Conservation (phyloP, 2,329 filamentous ascomycete genomes). For the Hypoxylon rubiginosum region DNA sequence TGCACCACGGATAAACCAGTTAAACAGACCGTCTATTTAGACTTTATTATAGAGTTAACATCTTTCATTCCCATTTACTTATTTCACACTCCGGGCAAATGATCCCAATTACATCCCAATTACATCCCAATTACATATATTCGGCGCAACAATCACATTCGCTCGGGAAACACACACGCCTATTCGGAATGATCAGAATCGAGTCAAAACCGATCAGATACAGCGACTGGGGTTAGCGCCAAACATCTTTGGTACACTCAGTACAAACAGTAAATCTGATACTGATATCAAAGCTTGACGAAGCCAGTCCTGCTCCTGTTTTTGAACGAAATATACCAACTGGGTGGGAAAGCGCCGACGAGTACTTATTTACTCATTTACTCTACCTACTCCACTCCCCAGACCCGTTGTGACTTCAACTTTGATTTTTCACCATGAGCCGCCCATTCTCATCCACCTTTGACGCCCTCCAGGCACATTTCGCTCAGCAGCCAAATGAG, state of each 20-base stretch:
- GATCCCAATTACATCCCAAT: neutral
- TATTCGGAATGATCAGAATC: conserved; percentile 25
- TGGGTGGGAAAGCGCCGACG: neutral
- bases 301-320: neutral
- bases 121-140: no score
- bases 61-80: no score
- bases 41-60: no score
- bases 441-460: conserved; percentile 45
- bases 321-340: neutral
- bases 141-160: neutral
- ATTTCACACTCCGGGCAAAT: no score
- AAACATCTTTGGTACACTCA: neutral
- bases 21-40: no score
- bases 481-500: conserved; percentile 28
- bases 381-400: neutral
- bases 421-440: conserved; percentile 37
- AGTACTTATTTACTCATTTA: neutral
- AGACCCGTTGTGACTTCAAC: neutral
- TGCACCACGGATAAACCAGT: no score
- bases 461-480: conserved; percentile 48
- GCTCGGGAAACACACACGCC: neutral
- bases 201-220: conserved; percentile 6
- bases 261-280: neutral
- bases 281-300: conserved; percentile 2
- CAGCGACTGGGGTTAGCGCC: conserved; percentile 31